Conservation (phyloP, 148 eudicot species). For the Rheum nobile region DNA sequence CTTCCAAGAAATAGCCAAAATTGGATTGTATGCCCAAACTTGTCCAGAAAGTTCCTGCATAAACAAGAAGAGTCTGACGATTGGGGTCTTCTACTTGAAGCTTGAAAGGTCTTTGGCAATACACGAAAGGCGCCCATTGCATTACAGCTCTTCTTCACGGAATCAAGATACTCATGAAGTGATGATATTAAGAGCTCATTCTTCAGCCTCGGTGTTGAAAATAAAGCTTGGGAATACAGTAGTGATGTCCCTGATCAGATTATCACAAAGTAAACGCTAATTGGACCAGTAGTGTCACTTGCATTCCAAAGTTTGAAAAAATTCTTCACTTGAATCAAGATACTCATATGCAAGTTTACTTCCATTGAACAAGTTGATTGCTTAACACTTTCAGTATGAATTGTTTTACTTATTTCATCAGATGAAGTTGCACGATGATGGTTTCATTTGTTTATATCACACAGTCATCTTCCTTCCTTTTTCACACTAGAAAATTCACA, state of each 20-base stretch:
- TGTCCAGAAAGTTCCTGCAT: not conserved
- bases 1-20: not conserved
- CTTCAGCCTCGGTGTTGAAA: not conserved
- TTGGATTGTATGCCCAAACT: not conserved
- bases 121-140: not conserved
- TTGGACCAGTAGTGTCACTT: not conserved
- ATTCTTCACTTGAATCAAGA: not conserved
- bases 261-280: not conserved
- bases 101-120: not conserved
- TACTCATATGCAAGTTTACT: too few species aligned
- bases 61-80: too few species aligned
- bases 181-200: not conserved
- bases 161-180: not conserved
- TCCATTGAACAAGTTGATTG: too few species aligned
- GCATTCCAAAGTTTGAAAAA: not conserved
- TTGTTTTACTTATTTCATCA: not conserved
- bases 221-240: slow-evolving; percentile 1
- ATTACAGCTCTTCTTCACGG: not conserved
- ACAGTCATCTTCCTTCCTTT: too few species aligned
- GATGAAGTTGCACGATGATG: too few species aligned
- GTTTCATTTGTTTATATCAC: too few species aligned
- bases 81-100: not conserved
- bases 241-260: slow-evolving; percentile 1
- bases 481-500: too few species aligned
- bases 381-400: too few species aligned